phyloP scores from a whole-genome alignment of 495 filamentous ascomycete genomes.

The Barbatosphaeria neglecta region DNA sequence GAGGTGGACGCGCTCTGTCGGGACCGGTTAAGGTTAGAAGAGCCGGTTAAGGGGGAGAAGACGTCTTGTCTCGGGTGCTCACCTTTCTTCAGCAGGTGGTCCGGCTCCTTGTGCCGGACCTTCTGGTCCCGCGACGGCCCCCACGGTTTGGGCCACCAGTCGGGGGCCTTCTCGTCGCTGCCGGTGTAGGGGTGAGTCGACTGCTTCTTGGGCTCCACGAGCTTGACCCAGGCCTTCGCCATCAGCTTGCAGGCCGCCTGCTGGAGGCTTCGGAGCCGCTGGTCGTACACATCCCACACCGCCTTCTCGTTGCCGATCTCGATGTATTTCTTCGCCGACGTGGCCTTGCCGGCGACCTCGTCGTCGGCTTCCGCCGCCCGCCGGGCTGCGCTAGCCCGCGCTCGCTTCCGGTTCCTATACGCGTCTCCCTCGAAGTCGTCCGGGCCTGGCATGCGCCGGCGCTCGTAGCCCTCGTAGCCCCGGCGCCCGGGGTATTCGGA shows the following conservation, averaged over 20 bases:
- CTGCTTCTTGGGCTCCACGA: slow-evolving; percentile 79
- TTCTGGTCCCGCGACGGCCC: slow-evolving; percentile 20
- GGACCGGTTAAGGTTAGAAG: slow-evolving; percentile 1
- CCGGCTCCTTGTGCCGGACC: slow-evolving; percentile 67
- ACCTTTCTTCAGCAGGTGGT: slow-evolving; percentile 73
- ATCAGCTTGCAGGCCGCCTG: slow-evolving; percentile 65
- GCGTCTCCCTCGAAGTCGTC: slow-evolving; percentile 11
- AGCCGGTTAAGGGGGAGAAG: neutral
- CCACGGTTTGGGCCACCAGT: slow-evolving; percentile 69
- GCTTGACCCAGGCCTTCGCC: slow-evolving; percentile 70
- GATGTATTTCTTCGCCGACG: slow-evolving; percentile 22
- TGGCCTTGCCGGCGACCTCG: slow-evolving; percentile 10
- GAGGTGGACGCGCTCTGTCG: slow-evolving; percentile 47
- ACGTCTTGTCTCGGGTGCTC: slow-evolving; percentile 16
- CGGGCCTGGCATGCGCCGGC: slow-evolving; percentile 3
- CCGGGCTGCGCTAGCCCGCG: slow-evolving; percentile 14
- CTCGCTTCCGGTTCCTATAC: slow-evolving; percentile 22
- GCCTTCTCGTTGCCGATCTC: slow-evolving; percentile 45
- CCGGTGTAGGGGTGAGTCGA: slow-evolving; percentile 71
- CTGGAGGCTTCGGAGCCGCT: slow-evolving; percentile 54
- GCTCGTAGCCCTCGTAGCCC: neutral
- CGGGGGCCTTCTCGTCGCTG: slow-evolving; percentile 52
- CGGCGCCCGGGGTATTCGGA: neutral
- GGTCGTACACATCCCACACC: slow-evolving; percentile 52
- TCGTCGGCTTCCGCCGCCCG: slow-evolving; percentile 13